Base-by-base conservation (phyloP, 2,329 filamentous ascomycete species). In the Arachnomyces sp. region DNA sequence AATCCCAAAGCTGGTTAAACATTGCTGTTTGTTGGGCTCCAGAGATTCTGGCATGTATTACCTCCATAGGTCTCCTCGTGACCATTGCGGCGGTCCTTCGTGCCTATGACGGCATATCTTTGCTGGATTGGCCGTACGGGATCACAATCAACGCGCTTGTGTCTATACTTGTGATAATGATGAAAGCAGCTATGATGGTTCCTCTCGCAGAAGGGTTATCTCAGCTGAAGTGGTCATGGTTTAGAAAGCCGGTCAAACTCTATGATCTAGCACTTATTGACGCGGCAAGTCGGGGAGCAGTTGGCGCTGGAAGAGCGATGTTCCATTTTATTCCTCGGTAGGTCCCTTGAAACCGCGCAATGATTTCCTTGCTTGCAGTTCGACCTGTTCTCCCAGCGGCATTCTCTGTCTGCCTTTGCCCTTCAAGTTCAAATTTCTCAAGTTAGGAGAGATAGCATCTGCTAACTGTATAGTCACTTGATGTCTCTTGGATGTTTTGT, bases 141-240 rank as follows among this genome's bases (percentile, higher is more conserved):
- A 55, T 60, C 15, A 58, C 52, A 0, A 48, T 63, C 28, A 64
- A 64, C 44, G 47, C 58, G 0, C 36, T 61, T 28, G 36, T 63
- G 0, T 60, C 60, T 0, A 35, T 61, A 3, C 41, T 61, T 11
- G 46, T 47, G 14, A 55, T 50, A 3, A 38, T 57, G 11, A 53
- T 59, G 47, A 60, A 60, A 42, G 51, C 54, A 1, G 46, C 53
- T 6, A 50, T 63, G 43, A 44, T 55, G 7, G 52, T 58, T 16
- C 47, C 53, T 2, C 47, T 60, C 15, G 51, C 51, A 2, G 57
- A 61, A 38, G 51, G 44, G 9, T 35, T 62, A 14, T 52, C 53
- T 9, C 60, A 61, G 38, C 42, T 61, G 7, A 63, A 63, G 43
- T 63, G 58, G 58, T 49, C 54, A 2, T 62, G 59, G 57, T 62